phyloP scores from a whole-genome alignment of 495 filamentous ascomycete genomes.

The Pseudomonodictys pantanalensis region DNA sequence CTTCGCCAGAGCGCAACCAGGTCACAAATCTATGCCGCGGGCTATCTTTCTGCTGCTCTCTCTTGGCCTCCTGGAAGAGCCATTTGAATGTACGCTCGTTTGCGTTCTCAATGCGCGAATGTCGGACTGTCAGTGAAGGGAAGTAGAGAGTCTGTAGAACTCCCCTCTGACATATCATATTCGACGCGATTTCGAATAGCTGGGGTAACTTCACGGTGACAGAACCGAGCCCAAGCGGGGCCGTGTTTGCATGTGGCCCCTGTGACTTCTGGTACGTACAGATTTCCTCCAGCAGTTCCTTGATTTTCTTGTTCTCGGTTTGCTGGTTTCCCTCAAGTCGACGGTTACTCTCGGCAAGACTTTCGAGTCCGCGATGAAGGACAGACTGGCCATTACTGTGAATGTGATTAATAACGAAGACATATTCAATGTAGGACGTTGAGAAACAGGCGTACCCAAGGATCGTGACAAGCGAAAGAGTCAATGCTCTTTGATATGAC shows the following conservation, averaged over 20 bases:
- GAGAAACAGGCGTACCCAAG: neutral
- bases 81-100: no score
- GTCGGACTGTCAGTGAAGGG: neutral
- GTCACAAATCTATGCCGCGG: neutral
- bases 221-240: no score
- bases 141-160: neutral
- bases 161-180: neutral
- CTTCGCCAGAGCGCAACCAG: neutral
- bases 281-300: neutral
- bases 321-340: neutral
- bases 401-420: no score
- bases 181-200: neutral
- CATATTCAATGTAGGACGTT: neutral
- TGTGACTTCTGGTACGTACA: no score
- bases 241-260: neutral
- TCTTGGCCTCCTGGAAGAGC: no score
- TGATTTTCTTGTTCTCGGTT: neutral
- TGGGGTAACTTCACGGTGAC: neutral
- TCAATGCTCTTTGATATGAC: neutral
- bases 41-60: no score
- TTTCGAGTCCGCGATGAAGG: neutral
- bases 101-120: neutral
- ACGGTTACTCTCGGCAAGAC: neutral
- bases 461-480: neutral
- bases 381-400: neutral